These are phyloP conservation scores for Tuber aestivum DNA, from an alignment of 495 filamentous ascomycete genomes.

Conservation along the genomic window DNA sequence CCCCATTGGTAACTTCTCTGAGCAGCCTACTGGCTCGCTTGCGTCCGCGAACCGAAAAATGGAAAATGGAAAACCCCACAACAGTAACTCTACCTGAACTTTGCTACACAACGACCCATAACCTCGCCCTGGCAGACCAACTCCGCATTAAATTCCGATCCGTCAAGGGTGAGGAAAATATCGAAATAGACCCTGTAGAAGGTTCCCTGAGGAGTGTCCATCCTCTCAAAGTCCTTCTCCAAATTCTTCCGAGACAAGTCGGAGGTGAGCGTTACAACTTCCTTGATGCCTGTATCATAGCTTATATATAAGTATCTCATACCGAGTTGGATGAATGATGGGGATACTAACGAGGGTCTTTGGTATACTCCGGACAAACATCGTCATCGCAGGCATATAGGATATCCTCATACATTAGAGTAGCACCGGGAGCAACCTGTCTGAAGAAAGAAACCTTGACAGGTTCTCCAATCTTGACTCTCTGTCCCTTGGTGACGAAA, in stretches of 20 bases:
- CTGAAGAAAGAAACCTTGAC: conserved; percentile 99
- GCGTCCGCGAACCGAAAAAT: neutral
- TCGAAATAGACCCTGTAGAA: conserved; percentile 85
- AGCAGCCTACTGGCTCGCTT: neutral
- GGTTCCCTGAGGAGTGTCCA: conserved; percentile 97
- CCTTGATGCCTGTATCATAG: conserved; percentile 76
- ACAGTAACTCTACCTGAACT: conserved; percentile 33
- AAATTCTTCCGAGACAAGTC: conserved; percentile 96
- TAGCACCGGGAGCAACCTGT: conserved; percentile 94
- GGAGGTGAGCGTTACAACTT: conserved; percentile 94
- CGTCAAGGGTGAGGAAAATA: conserved; percentile 85
- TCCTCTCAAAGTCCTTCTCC: conserved; percentile 97
- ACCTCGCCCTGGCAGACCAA: conserved; percentile 97
- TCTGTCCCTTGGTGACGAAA: conserved; percentile 97
- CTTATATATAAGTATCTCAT: conserved; percentile 11
- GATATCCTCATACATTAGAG: conserved; percentile 98
- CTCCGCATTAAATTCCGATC: conserved; percentile 96
- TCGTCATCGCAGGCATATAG: conserved; percentile 97
- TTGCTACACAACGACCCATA: conserved; percentile 64
- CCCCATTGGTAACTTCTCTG: neutral
- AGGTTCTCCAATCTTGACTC: conserved; percentile 97
- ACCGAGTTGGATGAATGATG: neutral
- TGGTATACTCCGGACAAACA: conserved; percentile 96
- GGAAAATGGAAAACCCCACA: neutral
- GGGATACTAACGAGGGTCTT: conserved; percentile 84